Evolutionary conservation across 345 rosid genomes (phyloP), one percentile per base, ranked within the genome.

Genomic region (Salix exigua): DNA sequence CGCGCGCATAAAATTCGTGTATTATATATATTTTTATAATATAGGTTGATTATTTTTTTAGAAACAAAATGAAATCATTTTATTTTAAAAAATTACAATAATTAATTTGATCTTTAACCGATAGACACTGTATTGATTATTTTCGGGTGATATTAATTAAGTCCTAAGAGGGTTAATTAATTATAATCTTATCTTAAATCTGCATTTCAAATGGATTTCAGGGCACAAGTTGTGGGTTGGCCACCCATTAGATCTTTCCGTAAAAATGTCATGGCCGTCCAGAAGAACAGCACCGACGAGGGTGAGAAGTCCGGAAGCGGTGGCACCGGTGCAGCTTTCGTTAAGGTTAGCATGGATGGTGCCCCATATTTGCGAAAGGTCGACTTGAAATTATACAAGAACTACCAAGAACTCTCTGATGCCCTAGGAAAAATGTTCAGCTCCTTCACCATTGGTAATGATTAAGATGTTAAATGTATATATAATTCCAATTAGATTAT

Each of bases 171-270:
- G 4, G 26, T 72, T 37, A 1, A 6, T 8, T 19, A n/a, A 35
- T 42, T 11, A 42, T 11, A 42, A 42, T 42, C 13, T 42, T 42
- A 42, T 42, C 14, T 66, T 38, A 42, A 26, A 35, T 37, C 28
- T 28, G 2, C 6, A 28, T 3, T 19, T 23, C 14, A 4, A 63
- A 70, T 44, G 25, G 18, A 69, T 62, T 70, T 71, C 68, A 80
- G 82, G 76, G 79, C 82, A 80, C 82, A 80, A 44, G 82, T 80
- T 58, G 82, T 80, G 68, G 82, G 82, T 16, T 80, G 82, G 82
- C 82, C 82, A 50, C 82, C 82, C 58, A 44, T 80, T 25, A 38
- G 82, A 19, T 75, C 82, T 1, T 80, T 70, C 76, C 33, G 79
- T 18, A 80, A 80, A 38, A 80, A 80, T 65, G 67, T 51, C 25